Conservation (phyloP, 805 yeast genomes). For the Starmerella cellae region DNA sequence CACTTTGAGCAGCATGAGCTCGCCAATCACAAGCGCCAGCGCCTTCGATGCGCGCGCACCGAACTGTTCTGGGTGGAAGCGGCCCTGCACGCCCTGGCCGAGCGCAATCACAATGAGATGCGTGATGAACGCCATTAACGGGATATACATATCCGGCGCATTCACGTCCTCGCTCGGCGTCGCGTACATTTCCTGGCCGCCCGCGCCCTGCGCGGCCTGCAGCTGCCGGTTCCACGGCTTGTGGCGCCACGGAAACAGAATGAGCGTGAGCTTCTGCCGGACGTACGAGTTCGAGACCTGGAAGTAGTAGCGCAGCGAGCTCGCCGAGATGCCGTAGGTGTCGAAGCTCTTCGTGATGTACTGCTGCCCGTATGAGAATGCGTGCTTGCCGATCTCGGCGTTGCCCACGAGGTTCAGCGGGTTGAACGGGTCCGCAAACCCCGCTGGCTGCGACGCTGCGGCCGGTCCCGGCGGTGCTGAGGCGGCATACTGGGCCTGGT, state of each 20-base stretch:
- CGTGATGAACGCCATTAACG: constrained; percentile 83
- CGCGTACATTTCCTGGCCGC: constrained; percentile 37
- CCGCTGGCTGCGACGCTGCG: too few species aligned
- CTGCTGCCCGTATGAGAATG: constrained; percentile 68
- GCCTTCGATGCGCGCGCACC: constrained; percentile 81
- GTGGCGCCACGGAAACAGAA: constrained; percentile 76
- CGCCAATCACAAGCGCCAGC: constrained; percentile 65
- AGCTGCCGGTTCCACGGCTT: constrained; percentile 62
- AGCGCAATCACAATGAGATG: constrained; percentile 75
- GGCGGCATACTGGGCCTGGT: neutral
- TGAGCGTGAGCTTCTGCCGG: constrained; percentile 51
- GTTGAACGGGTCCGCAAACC: constrained; percentile 18
- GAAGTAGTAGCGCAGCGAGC: constrained; percentile 70
- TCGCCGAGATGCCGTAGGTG: constrained; percentile 34
- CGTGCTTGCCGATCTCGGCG: constrained; percentile 75
- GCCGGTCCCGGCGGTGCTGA: neutral
- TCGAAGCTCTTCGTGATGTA: constrained; percentile 60
- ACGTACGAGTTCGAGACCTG: constrained; percentile 86
- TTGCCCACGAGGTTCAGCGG: constrained; percentile 59
- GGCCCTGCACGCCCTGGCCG: constrained; percentile 72
- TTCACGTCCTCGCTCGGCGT: constrained; percentile 78
- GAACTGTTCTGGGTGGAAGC: constrained; percentile 83
- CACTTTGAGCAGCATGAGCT: constrained; percentile 58
- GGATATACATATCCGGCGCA: constrained; percentile 94
- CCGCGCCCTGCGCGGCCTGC: constrained; percentile 28